Evolutionary conservation across 345 rosid genomes (phyloP).

Genomic region (Gossypium bickii): DNA sequence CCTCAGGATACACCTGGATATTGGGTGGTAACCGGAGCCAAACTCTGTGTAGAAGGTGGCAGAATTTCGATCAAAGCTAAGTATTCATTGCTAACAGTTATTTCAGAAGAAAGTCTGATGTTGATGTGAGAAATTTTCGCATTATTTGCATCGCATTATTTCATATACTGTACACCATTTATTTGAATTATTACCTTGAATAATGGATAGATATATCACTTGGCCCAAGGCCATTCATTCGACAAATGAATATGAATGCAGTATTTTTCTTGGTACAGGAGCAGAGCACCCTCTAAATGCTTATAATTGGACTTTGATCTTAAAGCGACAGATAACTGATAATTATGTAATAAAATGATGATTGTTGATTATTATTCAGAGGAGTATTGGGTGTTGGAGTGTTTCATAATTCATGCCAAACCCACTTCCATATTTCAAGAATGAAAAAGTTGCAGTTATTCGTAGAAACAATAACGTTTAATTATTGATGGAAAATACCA

Average conservation of each 20-base stretch:
- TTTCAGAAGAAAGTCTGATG: conserved; percentile 71
- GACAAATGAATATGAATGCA: neutral
- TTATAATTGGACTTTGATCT: neutral
- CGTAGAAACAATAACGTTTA: neutral
- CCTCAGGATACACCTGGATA: conserved; percentile 88
- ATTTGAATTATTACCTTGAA: neutral
- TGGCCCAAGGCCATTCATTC: neutral
- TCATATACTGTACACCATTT: conserved; percentile 9
- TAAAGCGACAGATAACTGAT: neutral
- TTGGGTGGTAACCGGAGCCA: conserved; percentile 96
- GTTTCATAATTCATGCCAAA: no score
- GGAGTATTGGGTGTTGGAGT: no score
- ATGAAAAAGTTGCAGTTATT: no score
- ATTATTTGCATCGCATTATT: neutral
- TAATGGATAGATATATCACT: neutral
- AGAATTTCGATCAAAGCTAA: conserved; percentile 77
- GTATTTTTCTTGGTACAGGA: neutral
- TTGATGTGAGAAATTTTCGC: conserved; percentile 32
- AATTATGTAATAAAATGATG: no score
- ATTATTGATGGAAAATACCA: neutral
- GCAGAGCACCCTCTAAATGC: neutral
- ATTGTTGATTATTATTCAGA: no score
- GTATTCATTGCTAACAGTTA: conserved; percentile 68
- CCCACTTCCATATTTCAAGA: no score
- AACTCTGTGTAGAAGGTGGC: conserved; percentile 70